Base-by-base conservation (phyloP, 1,284 basidiomycete species). In the Trichosporon ovoides region DNA sequence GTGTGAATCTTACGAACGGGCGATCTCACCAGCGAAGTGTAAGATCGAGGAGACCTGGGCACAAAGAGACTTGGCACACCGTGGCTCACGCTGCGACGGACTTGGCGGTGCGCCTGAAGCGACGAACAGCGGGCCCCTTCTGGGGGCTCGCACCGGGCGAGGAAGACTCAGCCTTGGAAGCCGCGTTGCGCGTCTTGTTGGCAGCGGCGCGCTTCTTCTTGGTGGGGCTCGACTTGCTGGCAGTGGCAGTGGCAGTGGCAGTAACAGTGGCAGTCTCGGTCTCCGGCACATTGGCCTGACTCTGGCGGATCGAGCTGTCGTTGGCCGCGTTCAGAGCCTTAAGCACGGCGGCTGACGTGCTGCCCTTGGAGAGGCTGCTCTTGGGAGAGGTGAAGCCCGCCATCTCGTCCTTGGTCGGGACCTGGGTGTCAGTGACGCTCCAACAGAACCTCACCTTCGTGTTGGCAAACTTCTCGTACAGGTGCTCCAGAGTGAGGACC, bases 401-500 rank as follows among this genome's bases (percentile, higher is more conserved):
- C 24, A 48, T 48, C 14, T 31, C 43, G 1, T 48, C 43, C 43
- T 31, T 48, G 3, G 43, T 7, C 24, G 33, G 49, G 19, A 49
- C 48, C 18, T 19, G 6, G 37, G 14, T 7, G 37, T 19, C 37
- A 19, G 37, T 19, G 48, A 19, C 24, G 43, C 43, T 14, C 35
- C 34, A 51, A 28, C 34, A 16, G 33, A n/a, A 51, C 7, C 57
- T 34, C 18, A 52, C 55, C 55, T 51, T 58, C 56, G 49, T 55
- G 40, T 55, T 35, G 11, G 57, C 63, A 57, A 72, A 73, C 59
- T 68, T 70, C 50, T 71, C 67, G 38, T 71, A 71, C 4, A 75
- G 63, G 35, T 62, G 58, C 48, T 74, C 71, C 10, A 75, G 66
- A 3, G 70, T 74, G 68, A 75, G 68, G 11, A 69, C 60, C 6